Conservation (phyloP, 768 basidiomycete species). For the Favolaschia claudopus region DNA sequence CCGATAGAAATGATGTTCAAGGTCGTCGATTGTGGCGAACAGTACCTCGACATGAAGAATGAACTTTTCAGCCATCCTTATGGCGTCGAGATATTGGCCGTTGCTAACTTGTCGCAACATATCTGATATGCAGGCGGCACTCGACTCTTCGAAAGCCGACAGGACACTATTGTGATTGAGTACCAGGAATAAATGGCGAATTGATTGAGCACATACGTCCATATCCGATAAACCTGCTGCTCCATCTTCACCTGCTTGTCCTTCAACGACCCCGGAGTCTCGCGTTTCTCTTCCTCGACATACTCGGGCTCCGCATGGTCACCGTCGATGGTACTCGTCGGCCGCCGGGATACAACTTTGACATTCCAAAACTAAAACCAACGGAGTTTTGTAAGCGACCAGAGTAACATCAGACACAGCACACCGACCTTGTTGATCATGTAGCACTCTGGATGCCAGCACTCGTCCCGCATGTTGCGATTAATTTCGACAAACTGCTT, state of each 20-base stretch:
- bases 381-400: not conserved
- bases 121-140: conserved; percentile 98
- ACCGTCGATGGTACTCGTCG: conserved; percentile 66
- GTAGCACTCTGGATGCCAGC: conserved; percentile 99
- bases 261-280: conserved; percentile 80
- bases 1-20: conserved; percentile 86
- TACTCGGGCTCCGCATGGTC: conserved; percentile 62
- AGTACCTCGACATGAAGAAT: conserved; percentile 98
- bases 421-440: conserved; percentile 96
- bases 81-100: conserved; percentile 94
- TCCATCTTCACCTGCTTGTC: conserved; percentile 96
- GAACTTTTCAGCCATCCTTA: conserved; percentile 98
- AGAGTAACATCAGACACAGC: not conserved
- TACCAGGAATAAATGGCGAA: conserved; percentile 13
- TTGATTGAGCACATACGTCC: conserved; percentile 77
- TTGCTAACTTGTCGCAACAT: conserved; percentile 98
- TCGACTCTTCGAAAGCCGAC: conserved; percentile 98
- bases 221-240: conserved; percentile 96
- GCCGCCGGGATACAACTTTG: conserved; percentile 82
- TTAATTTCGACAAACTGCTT: conserved; percentile 99
- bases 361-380: conserved; percentile 97
- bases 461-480: conserved; percentile 96
- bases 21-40: conserved; percentile 96
- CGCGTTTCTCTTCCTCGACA: conserved; percentile 79
- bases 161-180: conserved; percentile 66